Evolutionary conservation across 345 rosid genomes (phyloP), one percentile per base, ranked within the genome.

Genomic region (Gossypium turneri): DNA sequence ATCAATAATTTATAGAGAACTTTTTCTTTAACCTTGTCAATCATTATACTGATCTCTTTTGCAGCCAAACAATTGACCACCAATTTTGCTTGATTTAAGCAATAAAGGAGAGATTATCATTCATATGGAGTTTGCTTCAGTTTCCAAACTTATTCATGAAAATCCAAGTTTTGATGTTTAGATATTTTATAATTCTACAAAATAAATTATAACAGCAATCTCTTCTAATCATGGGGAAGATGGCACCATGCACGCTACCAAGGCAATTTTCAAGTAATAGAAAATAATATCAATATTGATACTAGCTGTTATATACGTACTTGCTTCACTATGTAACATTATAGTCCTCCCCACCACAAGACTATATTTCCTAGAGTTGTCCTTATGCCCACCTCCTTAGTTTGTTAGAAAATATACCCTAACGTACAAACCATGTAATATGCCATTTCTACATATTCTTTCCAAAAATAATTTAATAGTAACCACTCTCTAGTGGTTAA

Each of bases 331-430:
- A 64, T 17, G 51, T 3, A 64, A 41, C 51, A 64, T n/a, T 6
- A 65, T 43, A 43, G 51, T 50, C 27, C 24, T 43, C 27, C 70
- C 16, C 17, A 41, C 9, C 8, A 12, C 15, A 67, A 52, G 56
- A 67, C 72, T 22, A 38, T 64, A 45, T 22, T 48, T 67, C 38
- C 24, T 47, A 22, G 34, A 45, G 29, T 19, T 11, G 55, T 3
- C 50, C 15, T 45, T 66, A 66, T 66, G 34, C 71, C 71, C 12
- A 44, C 27, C 29, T 66, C 69, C 25, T 43, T 19, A 66, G 52
- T 66, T 66, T 24, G 25, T 64, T 58, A 16, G 1, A 67, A 9
- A 48, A 8, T 22, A n/a, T 12, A 38, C 16, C 45, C 24, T 22
- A 48, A 68, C 19, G 12, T 24, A 48, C 70, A 65, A 68, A 48